Conservation (phyloP, 2,329 filamentous ascomycete genomes). For the Diaporthe vaccinii region DNA sequence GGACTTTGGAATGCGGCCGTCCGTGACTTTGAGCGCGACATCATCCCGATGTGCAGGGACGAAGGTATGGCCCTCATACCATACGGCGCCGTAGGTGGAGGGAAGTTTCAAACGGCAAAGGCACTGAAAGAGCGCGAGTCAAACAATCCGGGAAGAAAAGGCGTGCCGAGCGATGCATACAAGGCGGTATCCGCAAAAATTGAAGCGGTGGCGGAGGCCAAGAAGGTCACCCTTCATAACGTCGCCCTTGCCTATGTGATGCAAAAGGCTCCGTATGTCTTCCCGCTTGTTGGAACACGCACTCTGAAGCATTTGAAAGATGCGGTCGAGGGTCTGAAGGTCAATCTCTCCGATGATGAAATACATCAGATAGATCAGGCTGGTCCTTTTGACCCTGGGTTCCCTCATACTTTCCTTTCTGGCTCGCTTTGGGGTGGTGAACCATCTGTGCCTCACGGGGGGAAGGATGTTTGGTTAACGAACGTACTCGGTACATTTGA, state of each 20-base stretch:
- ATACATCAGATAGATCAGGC: slow-evolving; percentile 75
- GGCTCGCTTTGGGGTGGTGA: slow-evolving; percentile 40
- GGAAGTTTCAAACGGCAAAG: slow-evolving; percentile 50
- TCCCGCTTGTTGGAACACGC: slow-evolving; percentile 79
- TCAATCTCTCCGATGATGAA: slow-evolving; percentile 72
- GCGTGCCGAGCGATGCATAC: slow-evolving; percentile 64
- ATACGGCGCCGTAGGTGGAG: slow-evolving; percentile 64
- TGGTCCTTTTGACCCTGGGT: slow-evolving; percentile 73
- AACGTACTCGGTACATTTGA: no score
- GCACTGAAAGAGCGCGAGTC: slow-evolving; percentile 45
- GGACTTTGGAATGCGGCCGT: slow-evolving; percentile 52
- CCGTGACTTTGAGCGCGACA: slow-evolving; percentile 70
- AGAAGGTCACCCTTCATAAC: slow-evolving; percentile 58
- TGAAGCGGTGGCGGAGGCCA: slow-evolving; percentile 63
- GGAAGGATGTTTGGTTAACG: no score
- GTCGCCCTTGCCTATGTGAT: slow-evolving; percentile 80
- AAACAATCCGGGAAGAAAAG: slow-evolving; percentile 11
- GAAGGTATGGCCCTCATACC: slow-evolving; percentile 70
- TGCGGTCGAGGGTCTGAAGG: slow-evolving; percentile 76
- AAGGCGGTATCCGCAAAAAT: slow-evolving; percentile 49
- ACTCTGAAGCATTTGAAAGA: slow-evolving; percentile 77
- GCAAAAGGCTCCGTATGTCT: slow-evolving; percentile 78
- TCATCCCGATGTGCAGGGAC: slow-evolving; percentile 73
- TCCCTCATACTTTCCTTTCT: slow-evolving; percentile 73
- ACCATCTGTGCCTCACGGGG: no score